phyloP scores from a whole-genome alignment of 345 rosid genomes.

The Psidium friedrichsthalianum region DNA sequence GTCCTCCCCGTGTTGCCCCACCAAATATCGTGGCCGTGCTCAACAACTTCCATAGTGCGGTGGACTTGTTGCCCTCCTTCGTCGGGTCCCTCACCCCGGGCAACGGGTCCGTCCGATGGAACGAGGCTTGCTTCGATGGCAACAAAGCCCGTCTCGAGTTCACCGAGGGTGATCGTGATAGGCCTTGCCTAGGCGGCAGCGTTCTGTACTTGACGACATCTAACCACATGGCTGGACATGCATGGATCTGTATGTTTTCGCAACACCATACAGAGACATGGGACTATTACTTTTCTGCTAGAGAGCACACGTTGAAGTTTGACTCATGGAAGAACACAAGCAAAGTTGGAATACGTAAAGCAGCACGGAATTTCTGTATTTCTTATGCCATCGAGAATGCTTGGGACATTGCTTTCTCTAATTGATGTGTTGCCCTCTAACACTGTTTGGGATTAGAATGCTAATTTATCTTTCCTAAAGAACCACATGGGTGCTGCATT shows the following conservation, averaged over 20 bases:
- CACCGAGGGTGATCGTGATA: conserved; percentile 43
- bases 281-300: conserved; percentile 86
- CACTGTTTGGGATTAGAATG: conserved; percentile 81
- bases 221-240: conserved; percentile 89
- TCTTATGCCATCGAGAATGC: conserved; percentile 97
- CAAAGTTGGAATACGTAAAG: conserved; percentile 86
- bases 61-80: conserved; percentile 76
- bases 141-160: conserved; percentile 75
- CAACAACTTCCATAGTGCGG: conserved; percentile 76
- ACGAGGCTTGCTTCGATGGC: conserved; percentile 82
- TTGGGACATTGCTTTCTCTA: conserved; percentile 71
- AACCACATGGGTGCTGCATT: conserved; percentile 93
- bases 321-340: conserved; percentile 81
- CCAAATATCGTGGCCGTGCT: conserved; percentile 92
- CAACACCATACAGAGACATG: conserved; percentile 96
- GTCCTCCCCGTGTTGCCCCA: conserved; percentile 80
- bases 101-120: conserved; percentile 62
- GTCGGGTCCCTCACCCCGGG: conserved; percentile 63
- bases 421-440: conserved; percentile 91
- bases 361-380: conserved; percentile 89
- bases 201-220: conserved; percentile 72
- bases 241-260: conserved; percentile 95
- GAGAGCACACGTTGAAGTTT: conserved; percentile 72
- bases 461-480: conserved; percentile 70
- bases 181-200: conserved; percentile 70